Base-by-base conservation (phyloP, 768 basidiomycete species). In the Russula olivacea region DNA sequence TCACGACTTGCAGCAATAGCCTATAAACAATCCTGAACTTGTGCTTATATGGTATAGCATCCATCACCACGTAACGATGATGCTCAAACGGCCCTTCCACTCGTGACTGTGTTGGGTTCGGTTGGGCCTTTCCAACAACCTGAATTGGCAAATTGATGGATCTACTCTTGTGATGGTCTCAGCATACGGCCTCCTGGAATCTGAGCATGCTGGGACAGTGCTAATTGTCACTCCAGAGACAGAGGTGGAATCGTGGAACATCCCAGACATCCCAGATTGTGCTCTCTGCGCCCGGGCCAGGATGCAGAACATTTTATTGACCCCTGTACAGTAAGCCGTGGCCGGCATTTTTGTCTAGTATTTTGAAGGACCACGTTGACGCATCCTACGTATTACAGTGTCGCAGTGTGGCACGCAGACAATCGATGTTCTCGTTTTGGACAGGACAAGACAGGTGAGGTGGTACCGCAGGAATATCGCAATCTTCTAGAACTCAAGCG, bases 31-130 rank as follows among this genome's bases (percentile, higher is more conserved):
- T 4, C 7, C 3, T 51, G 49, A 23, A 23, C 50, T 63, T 53
- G 43, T 7, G 43, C 61, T 63, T 40, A 43, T 52, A 48, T 48
- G 45, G 57, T 32, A 58, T 48, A 23, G 43, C 12, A 2, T 14
- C 5, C 19, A 53, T 7, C 45, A 5, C 21, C 45, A 23, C 45
- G 45, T 47, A n/a, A 12, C 21, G 45, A 40, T 40, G 38, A 14
- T 12, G 7, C 30, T 30, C 19, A 15, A 48, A 43, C 12, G 21
- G 32, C n/a, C 10, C 34, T 32, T n/a, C n/a, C n/a, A 45, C 9
- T n/a, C 41, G 19, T 43, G 43, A n/a, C 43, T n/a, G n/a, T 43
- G 10, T n/a, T n/a, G 19, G 51, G 8, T 19, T n/a, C 9, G 11
- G 11, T 32, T 51, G 32, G 14, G 19, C 19, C 8, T 23, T 54